Conservation (phyloP, 306 rosid species). For the Cucumis hystrix region DNA sequence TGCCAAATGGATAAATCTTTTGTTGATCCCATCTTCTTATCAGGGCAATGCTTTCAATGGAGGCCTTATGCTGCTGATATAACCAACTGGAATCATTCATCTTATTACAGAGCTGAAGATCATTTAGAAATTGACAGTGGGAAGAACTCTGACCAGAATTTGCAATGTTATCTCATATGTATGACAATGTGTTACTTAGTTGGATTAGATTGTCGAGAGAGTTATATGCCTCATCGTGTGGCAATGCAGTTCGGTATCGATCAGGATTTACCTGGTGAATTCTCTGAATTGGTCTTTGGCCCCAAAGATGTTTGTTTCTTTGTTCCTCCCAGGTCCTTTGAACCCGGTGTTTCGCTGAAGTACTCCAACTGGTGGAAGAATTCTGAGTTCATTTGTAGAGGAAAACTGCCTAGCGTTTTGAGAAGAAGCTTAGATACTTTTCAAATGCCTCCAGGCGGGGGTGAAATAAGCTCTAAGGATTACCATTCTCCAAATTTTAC, state of each 20-base stretch:
- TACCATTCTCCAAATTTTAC: not conserved
- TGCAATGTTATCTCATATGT: conserved; percentile 23
- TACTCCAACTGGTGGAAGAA: conserved; percentile 35
- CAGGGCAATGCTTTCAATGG: conserved; percentile 25
- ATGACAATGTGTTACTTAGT: conserved; percentile 22
- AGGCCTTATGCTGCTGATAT: conserved; percentile 24
- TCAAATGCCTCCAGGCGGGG: not conserved
- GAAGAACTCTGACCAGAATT: conserved; percentile 1
- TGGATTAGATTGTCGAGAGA: conserved; percentile 19
- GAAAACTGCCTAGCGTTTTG: not conserved
- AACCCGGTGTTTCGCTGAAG: conserved; percentile 17
- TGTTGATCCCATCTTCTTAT: conserved; percentile 3
- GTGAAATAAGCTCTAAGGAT: not conserved
- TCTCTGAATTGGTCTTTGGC: not conserved
- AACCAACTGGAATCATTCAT: conserved; percentile 4
- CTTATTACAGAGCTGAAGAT: conserved; percentile 8
- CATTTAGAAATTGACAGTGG: conserved; percentile 5
- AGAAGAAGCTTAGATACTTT: not conserved
- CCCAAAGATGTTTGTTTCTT: not conserved
- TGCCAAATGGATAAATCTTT: not conserved
- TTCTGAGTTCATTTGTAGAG: not conserved
- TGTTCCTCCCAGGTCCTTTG: conserved; percentile 3
- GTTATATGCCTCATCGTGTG: conserved; percentile 37
- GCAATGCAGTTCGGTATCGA: conserved; percentile 65
- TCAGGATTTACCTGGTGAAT: conserved; percentile 37